A percentile compares a stretch with the other conserved stretches of the same genome.
phyloP scores from a whole-genome alignment of 2,329 filamentous ascomycete genomes.

The Ascochyta rabiei region DNA sequence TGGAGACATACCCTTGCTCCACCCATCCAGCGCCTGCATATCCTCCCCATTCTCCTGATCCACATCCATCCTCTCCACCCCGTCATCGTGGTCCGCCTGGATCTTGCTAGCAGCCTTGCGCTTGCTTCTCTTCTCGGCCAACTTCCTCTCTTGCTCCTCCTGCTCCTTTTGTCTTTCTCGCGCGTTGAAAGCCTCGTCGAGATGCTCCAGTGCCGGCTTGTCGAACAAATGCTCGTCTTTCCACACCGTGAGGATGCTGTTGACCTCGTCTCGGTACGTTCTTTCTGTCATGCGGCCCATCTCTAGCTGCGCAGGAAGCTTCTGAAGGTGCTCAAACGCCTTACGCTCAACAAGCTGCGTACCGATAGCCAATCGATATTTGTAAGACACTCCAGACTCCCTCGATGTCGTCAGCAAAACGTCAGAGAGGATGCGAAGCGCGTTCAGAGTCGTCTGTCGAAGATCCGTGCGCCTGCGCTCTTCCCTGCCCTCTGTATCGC shows the following conservation, averaged over 20 bases:
- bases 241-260: conserved; percentile 44
- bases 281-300: conserved; percentile 85
- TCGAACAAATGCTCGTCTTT: conserved; percentile 44
- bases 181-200: conserved; percentile 39
- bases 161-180: conserved; percentile 49
- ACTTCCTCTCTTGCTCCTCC: conserved; percentile 70
- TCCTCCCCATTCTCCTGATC: conserved; percentile 20
- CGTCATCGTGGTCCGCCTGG: conserved; percentile 19
- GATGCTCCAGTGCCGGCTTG: conserved; percentile 26
- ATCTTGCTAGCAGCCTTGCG: conserved; percentile 18
- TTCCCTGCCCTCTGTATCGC: conserved; percentile 28
- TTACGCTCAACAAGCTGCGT: conserved; percentile 69
- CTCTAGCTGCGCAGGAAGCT: conserved; percentile 70
- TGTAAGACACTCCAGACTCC: conserved; percentile 62
- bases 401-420: conserved; percentile 69
- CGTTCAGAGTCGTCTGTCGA: conserved; percentile 52
- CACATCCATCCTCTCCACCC: conserved; percentile 28
- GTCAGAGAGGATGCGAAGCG: conserved; percentile 79
- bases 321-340: conserved; percentile 77
- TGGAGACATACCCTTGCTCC: conserved; percentile 10
- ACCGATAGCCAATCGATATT: conserved; percentile 83
- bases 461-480: conserved; percentile 29
- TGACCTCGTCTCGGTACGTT: conserved; percentile 42
- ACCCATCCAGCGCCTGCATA: conserved; percentile 5
- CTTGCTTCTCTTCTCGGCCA: conserved; percentile 56